Conservation (phyloP, 208 protist species). For the Crithidia thermophila region DNA sequence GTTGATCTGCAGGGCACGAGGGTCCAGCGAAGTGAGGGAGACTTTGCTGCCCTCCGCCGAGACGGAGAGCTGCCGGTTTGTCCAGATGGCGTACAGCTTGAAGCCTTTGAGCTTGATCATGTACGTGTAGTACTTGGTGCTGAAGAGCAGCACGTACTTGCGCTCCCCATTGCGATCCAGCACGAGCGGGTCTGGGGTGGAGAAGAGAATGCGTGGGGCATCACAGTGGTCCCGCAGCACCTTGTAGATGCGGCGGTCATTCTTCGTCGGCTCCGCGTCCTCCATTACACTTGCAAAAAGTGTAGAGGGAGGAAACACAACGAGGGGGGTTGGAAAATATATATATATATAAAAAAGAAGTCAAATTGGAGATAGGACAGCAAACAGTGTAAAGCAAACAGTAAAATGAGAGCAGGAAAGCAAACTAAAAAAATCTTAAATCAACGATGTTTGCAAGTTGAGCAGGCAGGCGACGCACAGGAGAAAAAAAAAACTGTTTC, state of each 20-base stretch:
- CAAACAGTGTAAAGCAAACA: no score
- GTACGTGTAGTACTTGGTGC: conserved; percentile 81
- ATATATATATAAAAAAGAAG: conserved; percentile 1
- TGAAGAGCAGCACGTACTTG: conserved; percentile 68
- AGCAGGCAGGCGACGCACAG: no score
- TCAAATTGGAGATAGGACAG: neutral
- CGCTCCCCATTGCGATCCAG: conserved; percentile 49
- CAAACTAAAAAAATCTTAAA: no score
- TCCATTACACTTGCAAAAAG: conserved; percentile 9
- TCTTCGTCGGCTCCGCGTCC: conserved; percentile 17
- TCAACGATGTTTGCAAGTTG: no score
- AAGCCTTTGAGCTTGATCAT: conserved; percentile 77
- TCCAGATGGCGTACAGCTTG: conserved; percentile 79
- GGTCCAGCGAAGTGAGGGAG: conserved; percentile 26
- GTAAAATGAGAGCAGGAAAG: no score
- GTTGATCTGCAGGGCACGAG: conserved; percentile 19
- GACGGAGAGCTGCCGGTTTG: conserved; percentile 65
- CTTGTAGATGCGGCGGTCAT: conserved; percentile 52
- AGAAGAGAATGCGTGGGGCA: conserved; percentile 71
- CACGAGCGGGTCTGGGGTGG: conserved; percentile 43
- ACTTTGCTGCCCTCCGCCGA: conserved; percentile 25
- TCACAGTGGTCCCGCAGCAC: conserved; percentile 78
- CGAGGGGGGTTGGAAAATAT: neutral
- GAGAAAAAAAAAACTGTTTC: no score
- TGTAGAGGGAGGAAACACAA: no score